Evolutionary conservation across 106 monocot species (phyloP).

Genomic region (Acorus gramineus): DNA sequence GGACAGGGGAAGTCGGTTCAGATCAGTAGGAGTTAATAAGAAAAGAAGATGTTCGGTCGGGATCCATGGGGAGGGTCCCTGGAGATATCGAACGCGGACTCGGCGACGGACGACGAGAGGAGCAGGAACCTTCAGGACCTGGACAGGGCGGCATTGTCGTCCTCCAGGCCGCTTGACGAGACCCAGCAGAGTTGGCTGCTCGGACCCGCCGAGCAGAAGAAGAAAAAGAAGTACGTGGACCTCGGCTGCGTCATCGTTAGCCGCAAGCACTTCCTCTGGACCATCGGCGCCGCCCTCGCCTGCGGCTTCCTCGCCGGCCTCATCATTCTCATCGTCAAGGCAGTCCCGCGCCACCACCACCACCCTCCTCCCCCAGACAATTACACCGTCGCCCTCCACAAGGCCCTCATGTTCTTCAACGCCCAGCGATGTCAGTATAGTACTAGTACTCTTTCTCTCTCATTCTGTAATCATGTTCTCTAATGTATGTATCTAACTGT

Average conservation of each 20-base stretch:
- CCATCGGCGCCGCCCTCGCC: constrained; percentile 41
- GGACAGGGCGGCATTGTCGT: constrained; percentile 66
- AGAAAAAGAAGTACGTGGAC: constrained; percentile 95
- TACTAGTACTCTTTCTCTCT: neutral
- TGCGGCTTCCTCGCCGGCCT: constrained; percentile 50
- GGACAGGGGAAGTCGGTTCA: neutral
- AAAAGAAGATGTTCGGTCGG: constrained; percentile 51
- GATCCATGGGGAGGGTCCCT: constrained; percentile 90
- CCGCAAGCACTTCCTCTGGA: constrained; percentile 71
- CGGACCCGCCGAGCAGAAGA: constrained; percentile 70
- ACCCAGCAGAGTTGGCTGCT: constrained; percentile 99
- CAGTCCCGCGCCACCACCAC: constrained; percentile 47
- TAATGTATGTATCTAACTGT: neutral
- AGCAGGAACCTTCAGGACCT: constrained; percentile 75
- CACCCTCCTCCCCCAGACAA: constrained; percentile 69
- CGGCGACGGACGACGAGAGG: constrained; percentile 86
- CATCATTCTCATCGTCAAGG: constrained; percentile 50
- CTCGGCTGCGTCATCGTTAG: constrained; percentile 84
- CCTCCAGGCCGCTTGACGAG: constrained; percentile 73
- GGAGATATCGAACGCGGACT: constrained; percentile 78
- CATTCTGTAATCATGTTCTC: neutral
- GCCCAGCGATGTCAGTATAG: constrained; percentile 65
- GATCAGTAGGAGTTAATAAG: no score
- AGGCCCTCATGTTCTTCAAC: constrained; percentile 99
- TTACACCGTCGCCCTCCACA: constrained; percentile 81